Base-by-base conservation (phyloP, 2,329 filamentous ascomycete species). In the Exophiala viscosa region DNA sequence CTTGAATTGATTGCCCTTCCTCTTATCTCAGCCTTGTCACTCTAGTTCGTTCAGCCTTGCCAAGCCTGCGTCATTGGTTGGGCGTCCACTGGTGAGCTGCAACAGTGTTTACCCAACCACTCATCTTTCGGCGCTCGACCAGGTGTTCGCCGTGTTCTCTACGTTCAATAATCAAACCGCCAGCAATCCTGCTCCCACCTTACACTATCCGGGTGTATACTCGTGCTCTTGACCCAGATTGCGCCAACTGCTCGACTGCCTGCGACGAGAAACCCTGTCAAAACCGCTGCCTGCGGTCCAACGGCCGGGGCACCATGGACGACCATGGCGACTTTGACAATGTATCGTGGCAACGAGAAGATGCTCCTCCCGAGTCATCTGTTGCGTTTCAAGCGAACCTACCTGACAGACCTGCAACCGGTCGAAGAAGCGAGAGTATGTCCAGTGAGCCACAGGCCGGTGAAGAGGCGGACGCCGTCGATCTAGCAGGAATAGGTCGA, bases 261-360 rank as follows among this genome's bases (percentile, higher is more conserved):
- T 28, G 23, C 23, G 23, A 28, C 23, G 23, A 7, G n/a, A 7
- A 10, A 33, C 17, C 10, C 17, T 15, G 17, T 17, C 3, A 28
- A 46, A 13, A 17, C 35, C 23, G 36, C 13, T 54, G 50, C 48
- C 56, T 47, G 50, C 52, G 44, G 53, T 46, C 44, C 39, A 35
- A 39, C 10, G 23, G 10, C 10, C 23, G 17, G 33, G 28, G 11
- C 28, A 56, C 13, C 32, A 76, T 75, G 73, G 72, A 75, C 59
- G 65, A 73, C 55, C 69, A 76, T 67, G 86, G 88, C 71, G 86
- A 87, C 72, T 93, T 93, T 71, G 87, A 89, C 67, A 88, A 82
- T 67, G 83, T 92, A 58, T 86, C 86, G 53, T 95, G 89, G 89
- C 78, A 81, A 61, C 84, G 82, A 67, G 83, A 86, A 54, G 65